phyloP scores from a whole-genome alignment of 225 moss, liverwort and hornwort genomes.

The Bryum argenteum region DNA sequence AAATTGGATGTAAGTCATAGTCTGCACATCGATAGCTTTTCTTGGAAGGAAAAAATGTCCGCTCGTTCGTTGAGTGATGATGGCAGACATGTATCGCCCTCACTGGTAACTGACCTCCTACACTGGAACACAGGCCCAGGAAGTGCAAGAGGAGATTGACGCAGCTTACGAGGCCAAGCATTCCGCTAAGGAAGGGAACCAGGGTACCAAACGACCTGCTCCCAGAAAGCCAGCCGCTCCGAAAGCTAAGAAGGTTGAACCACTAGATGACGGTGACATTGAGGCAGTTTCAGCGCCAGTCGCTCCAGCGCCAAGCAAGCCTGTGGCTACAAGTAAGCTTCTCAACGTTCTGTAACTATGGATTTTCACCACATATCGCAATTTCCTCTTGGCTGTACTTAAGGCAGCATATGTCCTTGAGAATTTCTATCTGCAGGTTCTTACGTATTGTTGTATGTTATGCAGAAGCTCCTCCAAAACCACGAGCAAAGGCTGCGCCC shows the following conservation, averaged over 20 bases:
- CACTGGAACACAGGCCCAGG: slow-evolving; percentile 56
- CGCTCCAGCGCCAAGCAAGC: slow-evolving; percentile 41
- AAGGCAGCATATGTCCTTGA: no score
- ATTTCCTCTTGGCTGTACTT: no score
- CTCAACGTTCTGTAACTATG: neutral
- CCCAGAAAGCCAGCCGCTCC: slow-evolving; percentile 51
- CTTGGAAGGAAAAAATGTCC: no score
- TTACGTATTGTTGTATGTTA: neutral
- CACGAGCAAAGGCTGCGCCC: slow-evolving; percentile 39
- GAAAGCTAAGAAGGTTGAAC: slow-evolving; percentile 56
- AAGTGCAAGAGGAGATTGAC: slow-evolving; percentile 77
- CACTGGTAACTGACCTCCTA: no score
- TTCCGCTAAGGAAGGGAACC: slow-evolving; percentile 82
- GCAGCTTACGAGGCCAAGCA: slow-evolving; percentile 78
- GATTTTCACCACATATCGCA: neutral
- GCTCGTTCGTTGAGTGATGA: no score
- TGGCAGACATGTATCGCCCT: no score
- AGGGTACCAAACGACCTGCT: slow-evolving; percentile 62
- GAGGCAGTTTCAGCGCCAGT: slow-evolving; percentile 22
- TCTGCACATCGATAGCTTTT: no score
- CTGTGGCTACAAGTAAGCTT: slow-evolving; percentile 39
- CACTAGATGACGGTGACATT: slow-evolving; percentile 33
- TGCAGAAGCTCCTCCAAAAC: slow-evolving; percentile 44
- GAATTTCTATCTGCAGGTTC: no score
- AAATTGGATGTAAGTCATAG: slow-evolving; percentile 37